phyloP scores from a whole-genome alignment of 2,329 filamentous ascomycete species.

The Thielaviopsis euricoi region DNA sequence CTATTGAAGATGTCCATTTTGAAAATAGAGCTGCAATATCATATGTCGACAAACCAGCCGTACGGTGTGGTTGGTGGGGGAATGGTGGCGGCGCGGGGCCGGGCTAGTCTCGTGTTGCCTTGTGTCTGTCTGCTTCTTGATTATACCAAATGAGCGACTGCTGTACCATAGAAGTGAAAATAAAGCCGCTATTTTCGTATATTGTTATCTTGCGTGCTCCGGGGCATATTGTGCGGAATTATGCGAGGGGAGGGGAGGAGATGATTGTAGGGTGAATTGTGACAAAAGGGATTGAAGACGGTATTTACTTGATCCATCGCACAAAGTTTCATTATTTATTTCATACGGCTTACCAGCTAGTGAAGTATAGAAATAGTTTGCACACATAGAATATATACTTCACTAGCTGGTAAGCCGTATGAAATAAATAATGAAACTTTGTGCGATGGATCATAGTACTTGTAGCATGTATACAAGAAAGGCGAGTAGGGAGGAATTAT shows the following conservation, averaged over 20 bases:
- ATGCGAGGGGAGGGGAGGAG: neutral
- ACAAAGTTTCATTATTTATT: no score
- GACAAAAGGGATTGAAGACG: no score
- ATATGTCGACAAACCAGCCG: neutral
- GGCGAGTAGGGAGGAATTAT: neutral
- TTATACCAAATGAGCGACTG: neutral
- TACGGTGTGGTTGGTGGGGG: neutral
- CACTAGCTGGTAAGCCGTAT: no score
- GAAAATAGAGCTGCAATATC: neutral
- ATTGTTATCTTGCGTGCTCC: neutral
- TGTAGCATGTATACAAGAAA: no score
- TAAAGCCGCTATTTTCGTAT: constrained; percentile 3
- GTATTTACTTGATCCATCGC: no score
- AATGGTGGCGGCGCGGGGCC: neutral
- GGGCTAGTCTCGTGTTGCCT: neutral
- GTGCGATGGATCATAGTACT: no score
- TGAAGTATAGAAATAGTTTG: no score
- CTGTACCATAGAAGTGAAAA: constrained; percentile 6
- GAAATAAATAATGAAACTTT: no score
- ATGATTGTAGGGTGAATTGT: neutral
- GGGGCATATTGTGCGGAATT: neutral
- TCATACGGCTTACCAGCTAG: no score
- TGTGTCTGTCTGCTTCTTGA: neutral
- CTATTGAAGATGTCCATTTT: neutral
- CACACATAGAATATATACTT: no score